phyloP scores from a whole-genome alignment of 345 rosid genomes.

The Heritiera fomes region DNA sequence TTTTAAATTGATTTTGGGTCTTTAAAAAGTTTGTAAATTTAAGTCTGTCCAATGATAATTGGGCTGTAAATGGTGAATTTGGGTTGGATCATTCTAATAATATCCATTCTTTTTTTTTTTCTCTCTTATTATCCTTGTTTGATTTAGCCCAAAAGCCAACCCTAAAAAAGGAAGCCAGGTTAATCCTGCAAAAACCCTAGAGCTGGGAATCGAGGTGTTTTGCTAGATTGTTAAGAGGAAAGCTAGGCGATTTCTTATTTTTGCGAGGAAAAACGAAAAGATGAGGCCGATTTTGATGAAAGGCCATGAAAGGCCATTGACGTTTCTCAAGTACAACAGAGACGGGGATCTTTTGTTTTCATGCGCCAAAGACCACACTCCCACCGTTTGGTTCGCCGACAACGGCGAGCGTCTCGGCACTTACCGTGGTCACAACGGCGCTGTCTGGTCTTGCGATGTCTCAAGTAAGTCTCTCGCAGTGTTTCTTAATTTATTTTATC shows the following conservation, averaged over 20 bases:
- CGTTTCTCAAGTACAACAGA: conserved; percentile 81
- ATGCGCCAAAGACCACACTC: conserved; percentile 91
- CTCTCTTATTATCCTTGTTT: too few relatives aligned
- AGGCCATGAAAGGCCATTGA: conserved; percentile 96
- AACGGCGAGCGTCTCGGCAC: conserved; percentile 95
- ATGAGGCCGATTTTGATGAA: conserved; percentile 98
- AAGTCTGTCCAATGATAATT: too few relatives aligned
- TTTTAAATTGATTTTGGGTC: too few relatives aligned
- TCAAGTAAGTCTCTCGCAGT: conserved; percentile 42
- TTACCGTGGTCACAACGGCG: conserved; percentile 97
- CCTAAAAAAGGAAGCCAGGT: too few relatives aligned
- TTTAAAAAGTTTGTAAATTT: too few relatives aligned
- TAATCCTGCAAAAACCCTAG: neutral
- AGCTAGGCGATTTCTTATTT: neutral
- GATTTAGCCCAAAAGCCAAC: too few relatives aligned
- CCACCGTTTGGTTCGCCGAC: conserved; percentile 96
- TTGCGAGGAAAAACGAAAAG: neutral
- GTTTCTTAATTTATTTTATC: neutral
- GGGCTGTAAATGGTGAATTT: too few relatives aligned
- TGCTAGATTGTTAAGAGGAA: neutral
- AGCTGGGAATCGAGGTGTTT: neutral
- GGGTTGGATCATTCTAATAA: too few relatives aligned
- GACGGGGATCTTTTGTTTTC: conserved; percentile 94
- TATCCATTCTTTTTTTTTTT: too few relatives aligned
- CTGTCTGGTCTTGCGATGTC: conserved; percentile 95